Conservation (phyloP, 2,329 filamentous ascomycete species). For the Golovinomyces cichoracearum region DNA sequence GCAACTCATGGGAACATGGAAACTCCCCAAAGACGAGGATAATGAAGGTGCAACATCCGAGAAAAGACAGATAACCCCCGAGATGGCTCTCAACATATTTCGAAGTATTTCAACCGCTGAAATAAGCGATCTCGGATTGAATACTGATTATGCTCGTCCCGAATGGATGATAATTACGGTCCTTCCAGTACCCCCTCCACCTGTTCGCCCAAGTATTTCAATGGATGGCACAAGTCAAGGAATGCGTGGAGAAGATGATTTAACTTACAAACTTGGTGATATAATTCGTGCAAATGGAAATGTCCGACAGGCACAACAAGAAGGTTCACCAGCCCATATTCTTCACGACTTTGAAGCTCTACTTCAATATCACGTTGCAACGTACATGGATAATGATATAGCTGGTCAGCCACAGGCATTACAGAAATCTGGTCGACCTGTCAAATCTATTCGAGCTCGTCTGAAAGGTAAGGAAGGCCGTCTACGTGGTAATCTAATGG, state of each 20-base stretch:
- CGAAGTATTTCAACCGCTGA: conserved; percentile 61
- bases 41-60: conserved; percentile 42
- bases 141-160: conserved; percentile 78
- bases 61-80: conserved; percentile 57
- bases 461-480: conserved; percentile 98
- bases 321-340: conserved; percentile 79
- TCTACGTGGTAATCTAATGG: conserved; percentile 96
- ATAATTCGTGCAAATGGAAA: conserved; percentile 96
- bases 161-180: conserved; percentile 98
- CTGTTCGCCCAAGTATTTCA: conserved; percentile 87
- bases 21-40: conserved; percentile 46
- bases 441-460: conserved; percentile 89
- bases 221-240: conserved; percentile 86
- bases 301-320: conserved; percentile 67
- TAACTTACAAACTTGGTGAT: conserved; percentile 97
- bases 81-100: conserved; percentile 66
- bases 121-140: conserved; percentile 67
- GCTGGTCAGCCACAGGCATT: conserved; percentile 80
- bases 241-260: conserved; percentile 86
- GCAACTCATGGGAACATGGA: conserved; percentile 55
- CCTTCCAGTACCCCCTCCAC: conserved; percentile 78
- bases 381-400: conserved; percentile 99
- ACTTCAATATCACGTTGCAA: conserved; percentile 92
- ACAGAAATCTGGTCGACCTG: conserved; percentile 86
- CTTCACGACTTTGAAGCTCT: conserved; percentile 73